Percentiles rank a stretch among this genome's conserved stretches.
phyloP scores from a whole-genome alignment of 306 rosid genomes.

The Dryas octopetala region DNA sequence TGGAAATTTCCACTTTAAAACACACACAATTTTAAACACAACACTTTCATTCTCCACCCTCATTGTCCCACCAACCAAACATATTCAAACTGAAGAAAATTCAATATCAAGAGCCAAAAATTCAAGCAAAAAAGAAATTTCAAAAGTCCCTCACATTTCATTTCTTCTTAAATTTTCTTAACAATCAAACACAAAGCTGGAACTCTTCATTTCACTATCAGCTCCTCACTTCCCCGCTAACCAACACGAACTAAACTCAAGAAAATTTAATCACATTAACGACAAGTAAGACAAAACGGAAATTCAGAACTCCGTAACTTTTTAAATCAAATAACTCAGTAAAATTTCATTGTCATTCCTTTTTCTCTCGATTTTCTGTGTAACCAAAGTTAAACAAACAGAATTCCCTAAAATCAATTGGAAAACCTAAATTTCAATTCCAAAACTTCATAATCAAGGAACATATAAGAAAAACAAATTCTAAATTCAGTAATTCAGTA shows the following conservation, averaged over 20 bases:
- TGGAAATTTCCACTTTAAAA: background rate
- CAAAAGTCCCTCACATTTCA: slow-evolving; percentile 11
- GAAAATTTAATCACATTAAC: background rate
- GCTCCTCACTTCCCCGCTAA: slow-evolving; percentile 10
- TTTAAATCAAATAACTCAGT: background rate
- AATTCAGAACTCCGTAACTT: background rate
- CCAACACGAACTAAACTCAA: background rate
- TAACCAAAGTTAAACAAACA: background rate
- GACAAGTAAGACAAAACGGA: background rate
- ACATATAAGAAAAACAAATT: background rate
- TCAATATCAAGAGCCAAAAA: background rate
- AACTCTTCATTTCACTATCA: slow-evolving; percentile 1
- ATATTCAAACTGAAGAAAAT: background rate
- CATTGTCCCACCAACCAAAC: background rate
- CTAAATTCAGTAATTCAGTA: background rate
- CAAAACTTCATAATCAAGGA: background rate
- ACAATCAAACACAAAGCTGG: slow-evolving; percentile 3
- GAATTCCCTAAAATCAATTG: background rate
- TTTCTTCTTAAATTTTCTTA: slow-evolving; percentile 1
- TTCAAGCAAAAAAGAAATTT: background rate
- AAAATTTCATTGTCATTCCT: background rate
- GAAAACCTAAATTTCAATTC: background rate
- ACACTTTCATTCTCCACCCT: background rate
- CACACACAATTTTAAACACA: background rate
- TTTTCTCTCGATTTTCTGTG: slow-evolving; percentile 1